Percentiles rank a stretch among this genome's conserved stretches.
Evolutionary conservation across 1,284 basidiomycete species (phyloP).

Genomic region (Limonomyces culmigenus): DNA sequence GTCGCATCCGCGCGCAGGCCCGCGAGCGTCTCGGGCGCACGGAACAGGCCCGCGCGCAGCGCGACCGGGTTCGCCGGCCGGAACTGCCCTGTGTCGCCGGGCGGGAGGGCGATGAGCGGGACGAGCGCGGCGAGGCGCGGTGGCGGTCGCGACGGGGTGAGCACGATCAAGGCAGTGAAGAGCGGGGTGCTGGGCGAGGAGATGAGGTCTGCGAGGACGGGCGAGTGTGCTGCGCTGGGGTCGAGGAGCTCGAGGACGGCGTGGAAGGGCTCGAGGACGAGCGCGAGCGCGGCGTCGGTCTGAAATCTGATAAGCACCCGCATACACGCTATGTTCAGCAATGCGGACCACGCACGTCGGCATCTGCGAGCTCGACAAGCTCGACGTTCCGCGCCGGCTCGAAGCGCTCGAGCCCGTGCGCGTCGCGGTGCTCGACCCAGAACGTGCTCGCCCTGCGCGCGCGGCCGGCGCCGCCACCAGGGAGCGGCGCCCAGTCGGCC

Average conservation of each 20-base stretch:
- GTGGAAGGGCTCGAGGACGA: slow-evolving; percentile 36
- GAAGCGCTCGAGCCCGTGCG: slow-evolving; percentile 43
- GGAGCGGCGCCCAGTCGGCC: slow-evolving; percentile 1
- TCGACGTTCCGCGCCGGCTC: slow-evolving; percentile 48
- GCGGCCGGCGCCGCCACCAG: slow-evolving; percentile 14
- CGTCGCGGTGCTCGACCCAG: slow-evolving; percentile 48
- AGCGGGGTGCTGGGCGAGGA: slow-evolving; percentile 30
- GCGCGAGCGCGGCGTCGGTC: slow-evolving; percentile 4
- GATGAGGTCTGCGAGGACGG: slow-evolving; percentile 33
- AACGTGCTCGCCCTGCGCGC: slow-evolving; percentile 42
- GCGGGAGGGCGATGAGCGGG: background rate
- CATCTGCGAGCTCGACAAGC: slow-evolving; percentile 22
- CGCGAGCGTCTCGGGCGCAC: slow-evolving; percentile 36
- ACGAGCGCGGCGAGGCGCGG: background rate
- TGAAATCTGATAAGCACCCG: slow-evolving; percentile 1
- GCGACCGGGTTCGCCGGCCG: slow-evolving; percentile 28
- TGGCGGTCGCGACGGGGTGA: background rate
- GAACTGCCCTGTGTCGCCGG: slow-evolving; percentile 23
- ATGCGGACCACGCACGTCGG: slow-evolving; percentile 20
- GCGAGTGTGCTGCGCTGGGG: slow-evolving; percentile 23
- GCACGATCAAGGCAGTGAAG: slow-evolving; percentile 4
- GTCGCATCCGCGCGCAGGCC: slow-evolving; percentile 42
- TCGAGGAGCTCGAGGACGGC: slow-evolving; percentile 30
- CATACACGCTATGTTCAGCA: background rate
- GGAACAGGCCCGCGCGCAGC: slow-evolving; percentile 42